Conservation (phyloP, 768 basidiomycete genomes). For the Leccinum obscurum region DNA sequence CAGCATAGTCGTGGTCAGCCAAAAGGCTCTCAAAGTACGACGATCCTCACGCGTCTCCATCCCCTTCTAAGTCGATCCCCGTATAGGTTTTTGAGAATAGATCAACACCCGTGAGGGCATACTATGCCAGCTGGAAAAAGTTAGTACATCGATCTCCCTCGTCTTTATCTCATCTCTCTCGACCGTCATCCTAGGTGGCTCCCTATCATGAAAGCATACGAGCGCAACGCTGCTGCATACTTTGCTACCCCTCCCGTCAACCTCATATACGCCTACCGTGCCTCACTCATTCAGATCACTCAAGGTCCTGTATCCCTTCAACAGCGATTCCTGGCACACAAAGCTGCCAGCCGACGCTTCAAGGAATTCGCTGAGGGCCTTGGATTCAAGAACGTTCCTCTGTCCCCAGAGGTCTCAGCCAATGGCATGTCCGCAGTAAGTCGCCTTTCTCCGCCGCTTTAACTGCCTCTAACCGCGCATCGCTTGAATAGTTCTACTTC, state of each 20-base stretch:
- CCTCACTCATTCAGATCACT: slow-evolving; percentile 76
- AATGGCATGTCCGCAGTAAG: slow-evolving; percentile 94
- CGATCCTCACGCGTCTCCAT: not conserved
- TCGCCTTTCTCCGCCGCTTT: not conserved
- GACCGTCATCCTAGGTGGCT: slow-evolving; percentile 59
- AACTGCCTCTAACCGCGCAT: not conserved
- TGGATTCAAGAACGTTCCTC: slow-evolving; percentile 74
- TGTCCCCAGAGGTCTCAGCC: slow-evolving; percentile 62
- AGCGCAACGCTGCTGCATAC: slow-evolving; percentile 77
- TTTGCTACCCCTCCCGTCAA: slow-evolving; percentile 97
- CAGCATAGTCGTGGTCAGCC: slow-evolving; percentile 80
- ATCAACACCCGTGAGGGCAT: slow-evolving; percentile 60
- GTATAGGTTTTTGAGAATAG: slow-evolving; percentile 16
- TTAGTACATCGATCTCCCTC: slow-evolving; percentile 29
- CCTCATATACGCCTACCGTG: slow-evolving; percentile 87
- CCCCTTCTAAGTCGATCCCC: not conserved
- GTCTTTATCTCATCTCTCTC: not conserved
- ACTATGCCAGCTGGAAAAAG: slow-evolving; percentile 92
- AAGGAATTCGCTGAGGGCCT: slow-evolving; percentile 64
- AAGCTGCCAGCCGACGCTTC: slow-evolving; percentile 62
- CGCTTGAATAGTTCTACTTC: slow-evolving; percentile 62
- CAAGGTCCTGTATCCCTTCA: slow-evolving; percentile 61
- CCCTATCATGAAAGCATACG: slow-evolving; percentile 93
- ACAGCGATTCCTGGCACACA: slow-evolving; percentile 78
- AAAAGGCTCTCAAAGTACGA: slow-evolving; percentile 68